Evolutionary conservation across 768 basidiomycete genomes (phyloP), one percentile per base, ranked within the genome.

Genomic region (Gymnopilus dilepis): DNA sequence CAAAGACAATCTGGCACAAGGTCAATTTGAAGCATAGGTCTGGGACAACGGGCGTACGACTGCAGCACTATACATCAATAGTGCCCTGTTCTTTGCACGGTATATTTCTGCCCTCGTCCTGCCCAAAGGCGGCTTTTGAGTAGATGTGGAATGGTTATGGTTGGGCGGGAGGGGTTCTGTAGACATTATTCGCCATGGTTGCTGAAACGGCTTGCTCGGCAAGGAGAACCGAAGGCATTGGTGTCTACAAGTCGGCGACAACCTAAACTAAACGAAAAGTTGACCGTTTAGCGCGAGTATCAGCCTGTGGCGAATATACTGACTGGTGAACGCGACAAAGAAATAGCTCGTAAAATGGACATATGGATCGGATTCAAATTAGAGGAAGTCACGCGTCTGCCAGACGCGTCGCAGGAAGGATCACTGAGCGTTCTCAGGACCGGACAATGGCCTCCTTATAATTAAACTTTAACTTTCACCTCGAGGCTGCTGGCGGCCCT

Each of bases 21-120:
- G 60, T 31, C 47, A 28, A 50, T 54, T 34, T 33, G n/a, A 58
- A 31, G 52, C 42, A 22, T 40, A 22, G 4, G 11, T 52, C 43
- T 40, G 26, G 17, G 8, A 33, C 15, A 37, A 43, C 22, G 43
- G 40, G 43, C 91, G 59, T 78, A 95, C 91, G 57, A 90, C 87
- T 2, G 95, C 92, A 22, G 90, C 84, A 17, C 87, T 85, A 74
- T 96, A 97, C 88, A 96, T 89, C 61, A 94, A 77, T 63, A 96
- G 75, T 42, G 85, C 86, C 38, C 89, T 83, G 68, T 95, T 96
- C 68, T 69, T 85, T 30, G 75, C 77, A 2, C 80, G 82, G 70
- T 86, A 83, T 40, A 85, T 71, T 42, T 79, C 72, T 56, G 72
- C 70, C 31, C 78, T 70, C 1, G 77, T 64, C 56, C 72, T 70